These are phyloP conservation scores for Onygena corvina DNA, from an alignment of 2,329 filamentous ascomycete genomes.

Conservation along the genomic window DNA sequence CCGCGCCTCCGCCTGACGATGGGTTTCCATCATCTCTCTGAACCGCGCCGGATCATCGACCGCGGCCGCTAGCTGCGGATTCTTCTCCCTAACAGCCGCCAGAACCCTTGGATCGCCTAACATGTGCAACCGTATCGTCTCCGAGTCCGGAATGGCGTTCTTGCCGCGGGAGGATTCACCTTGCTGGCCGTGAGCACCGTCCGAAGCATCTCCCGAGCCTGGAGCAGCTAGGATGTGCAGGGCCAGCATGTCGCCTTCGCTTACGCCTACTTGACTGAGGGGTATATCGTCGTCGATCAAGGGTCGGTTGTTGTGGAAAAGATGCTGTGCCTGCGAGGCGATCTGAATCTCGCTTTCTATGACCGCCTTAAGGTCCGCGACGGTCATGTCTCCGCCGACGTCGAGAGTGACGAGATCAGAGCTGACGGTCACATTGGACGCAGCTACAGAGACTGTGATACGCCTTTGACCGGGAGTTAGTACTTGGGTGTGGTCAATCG, in stretches of 20 bases:
- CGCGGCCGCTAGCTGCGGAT: conserved; percentile 64
- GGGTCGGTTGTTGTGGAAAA: conserved; percentile 80
- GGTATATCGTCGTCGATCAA: conserved; percentile 68
- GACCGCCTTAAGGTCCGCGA: conserved; percentile 75
- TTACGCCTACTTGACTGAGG: conserved; percentile 66
- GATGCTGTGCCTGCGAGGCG: conserved; percentile 59
- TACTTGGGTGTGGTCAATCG: not conserved
- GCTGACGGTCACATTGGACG: conserved; percentile 53
- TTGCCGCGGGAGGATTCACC: conserved; percentile 8
- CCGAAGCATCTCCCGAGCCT: conserved; percentile 17
- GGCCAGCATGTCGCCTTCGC: conserved; percentile 83
- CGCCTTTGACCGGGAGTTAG: conserved; percentile 47
- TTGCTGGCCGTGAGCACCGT: conserved; percentile 22
- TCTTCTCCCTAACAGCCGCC: conserved; percentile 56
- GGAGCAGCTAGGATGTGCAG: conserved; percentile 52
- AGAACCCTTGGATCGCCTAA: conserved; percentile 65
- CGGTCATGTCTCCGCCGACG: conserved; percentile 66
- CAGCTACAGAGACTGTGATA: conserved; percentile 75
- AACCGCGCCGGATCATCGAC: conserved; percentile 68
- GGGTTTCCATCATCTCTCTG: conserved; percentile 55
- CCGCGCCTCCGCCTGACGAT: conserved; percentile 57
- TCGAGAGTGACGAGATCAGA: conserved; percentile 71
- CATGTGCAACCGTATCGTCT: conserved; percentile 70
- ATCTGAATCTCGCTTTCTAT: conserved; percentile 74
- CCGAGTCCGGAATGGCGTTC: conserved; percentile 47